Evolutionary conservation across 192 early-diverging fungal genomes (phyloP), one percentile per base, ranked within the genome.

Genomic region (Linnemannia zychae): DNA sequence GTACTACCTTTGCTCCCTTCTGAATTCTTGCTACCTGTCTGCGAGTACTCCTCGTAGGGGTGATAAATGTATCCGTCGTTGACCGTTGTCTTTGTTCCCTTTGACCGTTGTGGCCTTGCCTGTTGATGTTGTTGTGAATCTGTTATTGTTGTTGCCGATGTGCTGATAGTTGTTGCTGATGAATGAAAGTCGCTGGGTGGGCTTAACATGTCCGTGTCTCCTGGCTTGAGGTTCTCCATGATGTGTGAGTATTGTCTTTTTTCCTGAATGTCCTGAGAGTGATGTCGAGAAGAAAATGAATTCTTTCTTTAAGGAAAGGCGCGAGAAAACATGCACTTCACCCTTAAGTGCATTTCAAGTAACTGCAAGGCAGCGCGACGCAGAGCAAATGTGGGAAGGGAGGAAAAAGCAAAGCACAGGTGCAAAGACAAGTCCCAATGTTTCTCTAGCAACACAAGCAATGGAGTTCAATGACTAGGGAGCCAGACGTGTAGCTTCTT

Each of bases 41-140:
- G 44, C 0, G 71, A 49, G 36, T 75, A 67, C 18, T 79, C 74
- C 5, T 72, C 57, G 28, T 85, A 85, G 1, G 77, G n/a, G 65
- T 85, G 83, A 48, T 85, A 85, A 50, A 85, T 79, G 48, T 85
- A 85, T 76, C 83, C 83, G 18, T 85, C 83, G 16, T 70, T 60
- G 7, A 79, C 77, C 7, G 49, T 71, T 63, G 63, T 70, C 52
- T 28, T 71, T 48, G 47, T 49, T 44, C 40, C 40, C 28, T 68
- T 68, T 31, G 28, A 28, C 28, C 40, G 24, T 40, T 11, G 53
- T 75, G 79, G 33, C 49, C 37, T 70, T 60, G 79, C 33, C 44
- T 72, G 18, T 15, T 60, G 72, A 16, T 60, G 75, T 3, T 77
- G 31, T 52, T 18, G 28, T 17, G n/a, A n/a, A n/a, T n/a, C n/a